Percentiles rank a stretch among this genome's conserved stretches.
phyloP scores from a whole-genome alignment of 306 rosid species.

The Lagenaria siceraria region DNA sequence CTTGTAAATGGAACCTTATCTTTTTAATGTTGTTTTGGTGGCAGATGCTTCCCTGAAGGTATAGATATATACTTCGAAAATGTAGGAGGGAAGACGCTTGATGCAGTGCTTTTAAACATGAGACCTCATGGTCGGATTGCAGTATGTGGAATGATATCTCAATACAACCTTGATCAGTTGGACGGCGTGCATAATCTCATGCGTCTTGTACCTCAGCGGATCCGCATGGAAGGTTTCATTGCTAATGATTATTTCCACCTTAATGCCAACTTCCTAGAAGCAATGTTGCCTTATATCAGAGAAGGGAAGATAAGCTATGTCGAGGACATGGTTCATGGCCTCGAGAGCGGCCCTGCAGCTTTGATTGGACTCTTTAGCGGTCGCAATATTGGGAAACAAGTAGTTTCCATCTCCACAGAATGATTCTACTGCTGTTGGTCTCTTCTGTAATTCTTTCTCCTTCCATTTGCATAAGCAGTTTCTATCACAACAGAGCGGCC shows the following conservation, averaged over 20 bases:
- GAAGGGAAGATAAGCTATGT: slow-evolving; percentile 17
- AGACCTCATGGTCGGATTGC: slow-evolving; percentile 14
- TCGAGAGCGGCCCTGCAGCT: slow-evolving; percentile 17
- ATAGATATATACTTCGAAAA: slow-evolving; percentile 5
- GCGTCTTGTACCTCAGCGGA: neutral
- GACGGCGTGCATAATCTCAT: slow-evolving; percentile 20
- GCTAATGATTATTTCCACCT: slow-evolving; percentile 4
- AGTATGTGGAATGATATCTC: slow-evolving; percentile 29
- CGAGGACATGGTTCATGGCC: slow-evolving; percentile 24
- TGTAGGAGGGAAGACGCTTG: slow-evolving; percentile 27
- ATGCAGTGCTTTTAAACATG: slow-evolving; percentile 26
- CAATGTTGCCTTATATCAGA: slow-evolving; percentile 11
- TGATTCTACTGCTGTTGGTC: neutral
- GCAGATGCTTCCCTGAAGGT: slow-evolving; percentile 6
- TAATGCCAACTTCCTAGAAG: slow-evolving; percentile 13
- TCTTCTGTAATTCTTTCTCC: no score
- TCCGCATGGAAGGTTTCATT: slow-evolving; percentile 14
- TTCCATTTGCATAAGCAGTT: no score
- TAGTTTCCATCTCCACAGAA: slow-evolving; percentile 5
- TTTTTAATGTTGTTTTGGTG: neutral
- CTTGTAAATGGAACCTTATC: no score
- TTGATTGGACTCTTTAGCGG: slow-evolving; percentile 22
- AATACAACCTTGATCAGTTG: slow-evolving; percentile 21
- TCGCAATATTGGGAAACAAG: slow-evolving; percentile 27
- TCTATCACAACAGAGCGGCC: no score